Percentiles rank a stretch among this genome's conserved stretches.
Conservation (phyloP, 2,329 filamentous ascomycete genomes). For the Ophiocordyceps camponoti-leonardi region DNA sequence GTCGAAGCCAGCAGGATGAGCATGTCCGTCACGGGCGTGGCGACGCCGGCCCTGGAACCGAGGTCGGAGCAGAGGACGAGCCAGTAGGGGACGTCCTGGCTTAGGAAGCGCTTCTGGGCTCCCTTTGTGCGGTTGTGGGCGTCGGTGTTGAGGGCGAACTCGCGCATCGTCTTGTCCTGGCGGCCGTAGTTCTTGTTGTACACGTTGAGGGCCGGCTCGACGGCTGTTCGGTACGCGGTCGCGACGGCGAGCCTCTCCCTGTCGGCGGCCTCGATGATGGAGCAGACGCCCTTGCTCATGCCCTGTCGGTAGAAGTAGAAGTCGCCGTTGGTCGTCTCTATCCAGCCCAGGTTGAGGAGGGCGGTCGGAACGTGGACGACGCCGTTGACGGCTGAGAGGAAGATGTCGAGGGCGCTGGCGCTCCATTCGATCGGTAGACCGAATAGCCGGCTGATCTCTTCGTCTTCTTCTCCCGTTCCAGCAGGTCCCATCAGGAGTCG, state of each 20-base stretch:
- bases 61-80: conserved; percentile 1
- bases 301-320: conserved; percentile 5
- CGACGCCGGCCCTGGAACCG: neutral
- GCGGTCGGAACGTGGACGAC: conserved; percentile 4
- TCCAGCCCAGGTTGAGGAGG: conserved; percentile 5
- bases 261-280: conserved; percentile 2
- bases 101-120: conserved; percentile 1
- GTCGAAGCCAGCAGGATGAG: conserved; percentile 3
- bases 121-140: conserved; percentile 4
- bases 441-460: neutral
- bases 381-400: conserved; percentile 3
- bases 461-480: neutral
- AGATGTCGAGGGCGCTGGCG: conserved; percentile 2
- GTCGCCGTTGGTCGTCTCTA: conserved; percentile 4
- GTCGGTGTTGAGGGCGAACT: conserved; percentile 2
- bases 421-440: conserved; percentile 3
- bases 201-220: neutral
- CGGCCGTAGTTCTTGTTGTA: conserved; percentile 1
- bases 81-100: conserved; percentile 1
- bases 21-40: conserved; percentile 2
- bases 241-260: neutral
- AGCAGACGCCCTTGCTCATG: conserved; percentile 4
- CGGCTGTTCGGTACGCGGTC: neutral
- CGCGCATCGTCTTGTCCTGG: neutral
- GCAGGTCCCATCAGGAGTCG: conserved; percentile 1